Percentiles rank a stretch among this genome's conserved stretches.
Conservation (phyloP, 345 rosid species). For the Ailanthus altissimus region DNA sequence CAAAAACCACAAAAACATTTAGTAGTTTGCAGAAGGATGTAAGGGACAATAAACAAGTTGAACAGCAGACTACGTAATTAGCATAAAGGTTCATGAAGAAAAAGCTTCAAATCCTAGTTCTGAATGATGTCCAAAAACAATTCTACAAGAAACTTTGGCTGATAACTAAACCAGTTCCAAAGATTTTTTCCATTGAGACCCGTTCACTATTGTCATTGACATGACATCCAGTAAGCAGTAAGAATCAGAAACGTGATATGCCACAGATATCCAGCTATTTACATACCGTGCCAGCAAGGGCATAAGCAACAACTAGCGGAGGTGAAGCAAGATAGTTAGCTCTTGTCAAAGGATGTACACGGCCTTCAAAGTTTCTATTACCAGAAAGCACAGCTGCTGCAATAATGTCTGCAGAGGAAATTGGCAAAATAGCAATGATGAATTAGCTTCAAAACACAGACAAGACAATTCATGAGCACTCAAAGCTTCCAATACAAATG, state of each 20-base stretch:
- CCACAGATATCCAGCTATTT: not conserved
- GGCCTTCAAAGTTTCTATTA: constrained; percentile 84
- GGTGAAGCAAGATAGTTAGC: constrained; percentile 95
- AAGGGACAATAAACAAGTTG: not conserved
- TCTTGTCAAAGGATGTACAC: constrained; percentile 78
- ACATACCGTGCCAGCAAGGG: constrained; percentile 80
- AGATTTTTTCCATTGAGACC: not conserved
- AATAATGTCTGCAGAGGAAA: constrained; percentile 54
- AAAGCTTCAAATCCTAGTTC: not conserved
- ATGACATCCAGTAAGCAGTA: not conserved
- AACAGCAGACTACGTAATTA: not conserved
- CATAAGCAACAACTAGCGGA: constrained; percentile 87
- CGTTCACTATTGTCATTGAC: not conserved
- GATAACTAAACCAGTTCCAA: not conserved
- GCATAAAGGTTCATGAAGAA: not conserved
- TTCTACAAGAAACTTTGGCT: not conserved
- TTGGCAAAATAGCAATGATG: constrained; percentile 5
- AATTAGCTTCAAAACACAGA: constrained; percentile 14
- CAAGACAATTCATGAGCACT: not conserved
- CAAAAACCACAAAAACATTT: too few relatives aligned
- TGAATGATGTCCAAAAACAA: not conserved
- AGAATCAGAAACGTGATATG: not conserved
- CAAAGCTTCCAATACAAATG: not conserved
- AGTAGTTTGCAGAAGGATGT: not conserved
- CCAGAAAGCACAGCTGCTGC: constrained; percentile 91